Conservation (phyloP, 805 yeast species). For the Starmera amethionina region DNA sequence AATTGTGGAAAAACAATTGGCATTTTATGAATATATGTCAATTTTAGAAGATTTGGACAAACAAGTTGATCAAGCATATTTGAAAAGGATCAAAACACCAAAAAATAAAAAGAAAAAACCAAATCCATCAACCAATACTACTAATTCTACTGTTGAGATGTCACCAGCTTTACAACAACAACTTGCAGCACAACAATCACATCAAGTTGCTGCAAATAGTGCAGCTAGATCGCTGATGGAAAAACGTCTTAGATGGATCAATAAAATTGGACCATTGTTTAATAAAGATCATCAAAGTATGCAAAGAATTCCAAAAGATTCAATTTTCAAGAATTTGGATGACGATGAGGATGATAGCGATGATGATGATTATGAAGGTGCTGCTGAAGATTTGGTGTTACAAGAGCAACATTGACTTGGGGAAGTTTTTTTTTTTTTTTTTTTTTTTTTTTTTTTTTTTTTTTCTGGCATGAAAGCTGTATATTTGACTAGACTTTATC, state of each 20-base stretch:
- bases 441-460: too few species aligned
- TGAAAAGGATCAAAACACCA: conserved; percentile 70
- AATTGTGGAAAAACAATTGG: conserved; percentile 74
- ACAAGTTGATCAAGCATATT: conserved; percentile 91
- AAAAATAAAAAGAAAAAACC: conserved; percentile 33
- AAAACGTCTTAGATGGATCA: conserved; percentile 82
- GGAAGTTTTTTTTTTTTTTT: too few species aligned
- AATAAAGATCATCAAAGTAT: conserved; percentile 46
- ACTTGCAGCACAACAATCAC: conserved; percentile 26
- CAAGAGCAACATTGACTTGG: conserved; percentile 10
- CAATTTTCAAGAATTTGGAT: conserved; percentile 39
- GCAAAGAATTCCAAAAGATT: conserved; percentile 63
- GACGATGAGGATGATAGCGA: conserved; percentile 27
- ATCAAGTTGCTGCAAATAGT: conserved; percentile 65
- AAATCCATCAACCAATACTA: conserved; percentile 11
- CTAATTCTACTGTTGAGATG: conserved; percentile 7
- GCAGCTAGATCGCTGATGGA: conserved; percentile 75
- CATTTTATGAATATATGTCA: conserved; percentile 89
- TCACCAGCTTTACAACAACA: conserved; percentile 23
- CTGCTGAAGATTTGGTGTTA: conserved; percentile 22
- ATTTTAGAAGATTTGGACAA: conserved; percentile 90
- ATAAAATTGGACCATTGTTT: conserved; percentile 82
- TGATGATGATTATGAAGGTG: conserved; percentile 24
- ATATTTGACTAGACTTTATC: too few species aligned
- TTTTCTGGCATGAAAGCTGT: too few species aligned